These are phyloP conservation scores for Ceratobasidium sp. DNA, from an alignment of 1,284 basidiomycete species.

Conservation along the genomic window DNA sequence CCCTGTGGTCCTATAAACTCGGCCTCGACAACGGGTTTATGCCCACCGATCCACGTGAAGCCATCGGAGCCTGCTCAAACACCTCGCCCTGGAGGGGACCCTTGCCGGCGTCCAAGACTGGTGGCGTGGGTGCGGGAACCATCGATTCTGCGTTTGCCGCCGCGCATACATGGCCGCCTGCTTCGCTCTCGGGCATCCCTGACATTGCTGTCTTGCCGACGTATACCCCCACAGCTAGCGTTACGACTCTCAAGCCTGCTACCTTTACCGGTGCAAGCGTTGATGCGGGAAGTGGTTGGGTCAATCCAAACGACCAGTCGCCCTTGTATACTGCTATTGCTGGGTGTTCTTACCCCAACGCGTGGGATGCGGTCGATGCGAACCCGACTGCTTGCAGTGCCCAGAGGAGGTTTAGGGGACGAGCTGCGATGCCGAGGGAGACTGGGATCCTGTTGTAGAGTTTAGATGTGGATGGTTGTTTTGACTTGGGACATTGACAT, in stretches of 20 bases:
- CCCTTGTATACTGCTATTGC: conserved; percentile 56
- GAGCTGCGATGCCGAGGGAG: conserved; percentile 14
- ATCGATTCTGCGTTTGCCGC: conserved; percentile 54
- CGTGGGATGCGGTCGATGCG: conserved; percentile 67
- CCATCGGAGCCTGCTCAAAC: conserved; percentile 72
- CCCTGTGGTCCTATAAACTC: conserved; percentile 89
- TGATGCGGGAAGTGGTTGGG: conserved; percentile 84
- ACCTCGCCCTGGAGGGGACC: conserved; percentile 54
- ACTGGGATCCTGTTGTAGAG: neutral
- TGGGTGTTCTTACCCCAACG: conserved; percentile 77
- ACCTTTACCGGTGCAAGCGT: conserved; percentile 61
- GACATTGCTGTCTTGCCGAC: conserved; percentile 60
- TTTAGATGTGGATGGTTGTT: neutral
- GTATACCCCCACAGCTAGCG: conserved; percentile 72
- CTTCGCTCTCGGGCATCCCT: conserved; percentile 59
- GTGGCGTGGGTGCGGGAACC: conserved; percentile 53
- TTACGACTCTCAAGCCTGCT: conserved; percentile 63
- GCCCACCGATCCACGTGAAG: conserved; percentile 79
- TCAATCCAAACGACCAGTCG: conserved; percentile 52
- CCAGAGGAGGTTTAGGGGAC: neutral
- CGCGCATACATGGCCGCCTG: conserved; percentile 66
- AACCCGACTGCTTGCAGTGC: conserved; percentile 33
- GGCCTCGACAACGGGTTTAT: conserved; percentile 87
- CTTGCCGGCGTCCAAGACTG: conserved; percentile 67
- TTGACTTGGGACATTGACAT: neutral